Base-by-base conservation (phyloP, 179 eudicot species). In the Drosera spatulata region DNA sequence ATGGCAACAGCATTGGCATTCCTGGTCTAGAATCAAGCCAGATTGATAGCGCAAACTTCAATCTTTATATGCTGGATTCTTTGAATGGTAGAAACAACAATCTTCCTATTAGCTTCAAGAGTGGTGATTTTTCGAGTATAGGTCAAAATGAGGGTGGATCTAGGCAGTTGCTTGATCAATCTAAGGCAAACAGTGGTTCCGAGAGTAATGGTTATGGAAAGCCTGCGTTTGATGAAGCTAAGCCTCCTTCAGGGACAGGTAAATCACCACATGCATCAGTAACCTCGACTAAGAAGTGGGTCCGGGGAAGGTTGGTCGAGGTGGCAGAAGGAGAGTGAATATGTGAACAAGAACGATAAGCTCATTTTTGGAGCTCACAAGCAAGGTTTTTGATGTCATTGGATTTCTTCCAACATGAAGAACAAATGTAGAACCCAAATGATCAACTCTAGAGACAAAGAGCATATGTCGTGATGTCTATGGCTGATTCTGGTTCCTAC, bases 271-370 rank as follows among this genome's bases (percentile, higher is more conserved):
- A 69, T 15, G 47, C 69, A 40, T 56, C 71, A 41, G 66, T 45
- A 54, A 41, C 64, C 7, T 48, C 48, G 33, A 62, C 78, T 4
- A 89, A 85, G 76, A 86, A 83, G 76, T 89, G 99, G 96, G 85
- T 93, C 60, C 74, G 95, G 44, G 99, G 99, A 64, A 84, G 85
- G 79, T 69, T 93, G 65, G 86, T 93, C 50, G 88, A 93, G 76
- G 84, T 80, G 45, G 63, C 2, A 8, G 84, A 71, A 58, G 77
- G 56, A 73, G 77, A 70, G 63, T 67, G 39, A 62, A 65, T 10
- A 46, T 37, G 3, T 11, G 33, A 3, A 51, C 54, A 51, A 11
- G 4, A 3, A 11, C 6, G 2, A 11, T 7, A n/a, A 14, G 33
- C 33, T 12, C 3, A 13, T 4, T n/a, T 10, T 51, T 51, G 5